Percentiles rank a stretch among this genome's conserved stretches.
phyloP scores from a whole-genome alignment of 352 stramenopile genomes.

The Albugo candida region DNA sequence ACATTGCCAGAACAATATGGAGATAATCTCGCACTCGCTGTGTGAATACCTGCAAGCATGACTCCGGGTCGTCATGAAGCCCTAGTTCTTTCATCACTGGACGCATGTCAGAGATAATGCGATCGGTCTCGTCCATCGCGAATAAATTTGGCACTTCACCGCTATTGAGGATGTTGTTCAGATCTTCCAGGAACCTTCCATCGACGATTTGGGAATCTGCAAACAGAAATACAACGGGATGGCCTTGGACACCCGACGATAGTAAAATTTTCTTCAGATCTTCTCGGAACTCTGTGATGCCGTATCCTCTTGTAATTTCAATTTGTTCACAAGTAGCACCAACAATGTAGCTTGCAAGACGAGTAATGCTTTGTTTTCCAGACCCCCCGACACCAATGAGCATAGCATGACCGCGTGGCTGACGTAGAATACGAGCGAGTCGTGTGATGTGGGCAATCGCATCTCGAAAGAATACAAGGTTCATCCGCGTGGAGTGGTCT shows the following conservation, averaged over 20 bases:
- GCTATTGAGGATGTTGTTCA: slow-evolving; percentile 94
- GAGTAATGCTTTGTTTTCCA: slow-evolving; percentile 85
- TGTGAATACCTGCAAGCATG: slow-evolving; percentile 81
- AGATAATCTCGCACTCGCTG: slow-evolving; percentile 82
- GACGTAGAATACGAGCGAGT: slow-evolving; percentile 79
- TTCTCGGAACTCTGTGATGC: slow-evolving; percentile 80
- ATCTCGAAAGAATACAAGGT: slow-evolving; percentile 91
- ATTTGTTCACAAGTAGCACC: slow-evolving; percentile 84
- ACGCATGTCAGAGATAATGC: slow-evolving; percentile 84
- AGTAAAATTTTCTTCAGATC: slow-evolving; percentile 90
- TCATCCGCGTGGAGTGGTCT: slow-evolving; percentile 86
- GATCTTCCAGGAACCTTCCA: slow-evolving; percentile 89
- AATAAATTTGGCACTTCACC: slow-evolving; percentile 93
- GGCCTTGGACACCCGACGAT: slow-evolving; percentile 70
- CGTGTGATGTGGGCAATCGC: slow-evolving; percentile 80
- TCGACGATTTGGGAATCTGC: slow-evolving; percentile 91
- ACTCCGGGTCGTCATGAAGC: slow-evolving; percentile 82
- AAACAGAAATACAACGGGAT: slow-evolving; percentile 82
- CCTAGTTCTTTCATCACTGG: slow-evolving; percentile 73
- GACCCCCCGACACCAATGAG: slow-evolving; percentile 88
- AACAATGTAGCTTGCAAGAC: slow-evolving; percentile 81
- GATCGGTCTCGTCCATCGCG: slow-evolving; percentile 83
- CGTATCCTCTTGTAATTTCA: slow-evolving; percentile 84
- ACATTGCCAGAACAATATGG: slow-evolving; percentile 91
- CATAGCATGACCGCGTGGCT: slow-evolving; percentile 89